Evolutionary conservation across 805 yeast species (phyloP), one percentile per base, ranked within the genome.

Genomic region (Saturnispora sekii): DNA sequence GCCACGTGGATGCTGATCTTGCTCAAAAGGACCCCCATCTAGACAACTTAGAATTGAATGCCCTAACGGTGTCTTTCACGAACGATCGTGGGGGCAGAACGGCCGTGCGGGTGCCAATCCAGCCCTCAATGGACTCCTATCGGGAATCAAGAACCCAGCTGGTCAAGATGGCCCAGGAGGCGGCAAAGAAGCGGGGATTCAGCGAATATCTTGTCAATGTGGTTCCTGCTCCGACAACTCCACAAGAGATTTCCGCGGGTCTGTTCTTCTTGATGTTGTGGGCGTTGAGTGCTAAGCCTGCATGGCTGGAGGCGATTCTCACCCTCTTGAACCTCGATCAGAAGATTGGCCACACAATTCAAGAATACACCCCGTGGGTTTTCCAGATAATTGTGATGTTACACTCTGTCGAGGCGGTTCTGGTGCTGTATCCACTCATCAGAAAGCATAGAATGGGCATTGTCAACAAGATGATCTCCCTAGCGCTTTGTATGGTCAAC

Each of bases 121-220:
- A 70, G 16, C 82, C 84, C 37, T 80, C 76, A 29, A 57, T 69
- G 65, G 62, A 61, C 47, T 30, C 44, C 15, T 53, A 48, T 28
- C 29, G 64, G 42, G 84, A 81, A 43, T 72, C 80, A 3, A 64
- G 78, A 40, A 63, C 52, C 1, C 72, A 73, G 51, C 66, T 88
- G 41, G 77, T 81, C 14, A 68, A 72, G 16, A 83, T 88, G 95
- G 93, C 95, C 31, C 74, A 76, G 54, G 70, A 69, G 34, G 77
- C 90, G 2, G 94, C 96, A 3, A 62, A 56, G 4, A 73, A 75
- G 47, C 65, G 82, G 46, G 81, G 81, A 2, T 73, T 63, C 51
- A 74, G 88, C 2, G 79, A 77, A 48, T 59, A 68, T 44, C 11
- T 44, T 10, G 38, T 52, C 10, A 47, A 43, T 32, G 40, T 41